Evolutionary conservation across 1,139 yeast species (phyloP).

Genomic region (Candida tropicalis): DNA sequence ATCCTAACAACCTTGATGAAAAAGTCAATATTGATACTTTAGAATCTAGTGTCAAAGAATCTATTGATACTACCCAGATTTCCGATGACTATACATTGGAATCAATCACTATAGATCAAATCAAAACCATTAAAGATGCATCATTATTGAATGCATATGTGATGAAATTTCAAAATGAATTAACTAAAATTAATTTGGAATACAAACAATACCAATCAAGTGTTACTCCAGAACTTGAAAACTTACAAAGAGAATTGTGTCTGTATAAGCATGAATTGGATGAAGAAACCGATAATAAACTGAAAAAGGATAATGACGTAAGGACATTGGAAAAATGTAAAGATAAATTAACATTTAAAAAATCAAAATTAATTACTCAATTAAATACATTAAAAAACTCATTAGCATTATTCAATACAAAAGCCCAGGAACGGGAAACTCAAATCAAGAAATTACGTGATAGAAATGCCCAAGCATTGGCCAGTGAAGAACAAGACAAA

Average conservation of each 20-base stretch:
- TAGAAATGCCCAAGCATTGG: conserved; percentile 24
- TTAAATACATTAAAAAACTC: conserved; percentile 26
- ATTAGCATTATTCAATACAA: conserved; percentile 19
- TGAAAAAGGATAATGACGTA: conserved; percentile 35
- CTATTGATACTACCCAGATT: background rate
- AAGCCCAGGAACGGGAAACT: conserved; percentile 26
- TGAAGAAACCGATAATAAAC: conserved; percentile 33
- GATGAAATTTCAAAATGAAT: conserved; percentile 32
- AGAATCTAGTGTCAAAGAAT: conserved; percentile 11
- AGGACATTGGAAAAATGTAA: conserved; percentile 35
- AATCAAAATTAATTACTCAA: conserved; percentile 35
- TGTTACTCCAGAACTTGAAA: conserved; percentile 25
- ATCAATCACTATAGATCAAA: conserved; percentile 21
- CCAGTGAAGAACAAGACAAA: conserved; percentile 26
- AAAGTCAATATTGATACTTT: conserved; percentile 12
- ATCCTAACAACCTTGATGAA: conserved; percentile 13
- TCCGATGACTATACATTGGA: conserved; percentile 14
- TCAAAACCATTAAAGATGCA: conserved; percentile 21
- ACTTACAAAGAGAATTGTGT: conserved; percentile 24
- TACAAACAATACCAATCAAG: conserved; percentile 23
- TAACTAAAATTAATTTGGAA: conserved; percentile 28
- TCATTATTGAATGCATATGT: conserved; percentile 28
- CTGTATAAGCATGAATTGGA: conserved; percentile 30
- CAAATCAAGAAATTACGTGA: conserved; percentile 30
- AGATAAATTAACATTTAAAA: conserved; percentile 29